Evolutionary conservation across 768 basidiomycete species (phyloP).

Genomic region (Scleroderma bovista): DNA sequence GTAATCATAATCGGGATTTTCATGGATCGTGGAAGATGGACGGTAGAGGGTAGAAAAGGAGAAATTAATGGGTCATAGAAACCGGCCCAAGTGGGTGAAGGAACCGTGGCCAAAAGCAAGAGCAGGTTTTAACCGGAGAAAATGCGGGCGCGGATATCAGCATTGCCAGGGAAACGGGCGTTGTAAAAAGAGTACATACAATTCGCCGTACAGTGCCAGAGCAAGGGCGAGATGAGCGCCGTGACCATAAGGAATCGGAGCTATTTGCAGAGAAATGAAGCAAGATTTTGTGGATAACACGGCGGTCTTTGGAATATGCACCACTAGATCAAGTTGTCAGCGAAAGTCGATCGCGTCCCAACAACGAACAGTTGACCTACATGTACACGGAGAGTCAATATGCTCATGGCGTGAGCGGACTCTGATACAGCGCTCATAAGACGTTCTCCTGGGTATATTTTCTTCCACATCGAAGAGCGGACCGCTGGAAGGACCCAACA

Average conservation of each 20-base stretch:
- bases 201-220: slow-evolving; percentile 58
- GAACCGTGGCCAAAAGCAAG: not conserved
- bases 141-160: slow-evolving; percentile 1
- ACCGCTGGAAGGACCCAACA: not conserved
- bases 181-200: slow-evolving; percentile 38
- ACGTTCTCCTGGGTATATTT: slow-evolving; percentile 3
- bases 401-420: slow-evolving; percentile 19
- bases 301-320: slow-evolving; percentile 55
- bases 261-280: slow-evolving; percentile 40
- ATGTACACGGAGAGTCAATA: slow-evolving; percentile 19
- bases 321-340: slow-evolving; percentile 40
- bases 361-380: slow-evolving; percentile 16
- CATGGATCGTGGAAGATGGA: not conserved
- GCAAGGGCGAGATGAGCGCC: slow-evolving; percentile 57
- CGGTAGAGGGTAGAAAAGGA: slow-evolving; percentile 4
- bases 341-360: no score
- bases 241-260: slow-evolving; percentile 46
- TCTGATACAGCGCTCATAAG: slow-evolving; percentile 12
- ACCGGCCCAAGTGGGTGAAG: no score
- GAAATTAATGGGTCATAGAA: not conserved
- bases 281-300: slow-evolving; percentile 60
- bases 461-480: not conserved
- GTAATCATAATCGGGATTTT: slow-evolving; percentile 15
- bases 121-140: slow-evolving; percentile 1
- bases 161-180: slow-evolving; percentile 1